Base-by-base conservation (phyloP, 345 rosid genomes). In the Pugionium cornutum region DNA sequence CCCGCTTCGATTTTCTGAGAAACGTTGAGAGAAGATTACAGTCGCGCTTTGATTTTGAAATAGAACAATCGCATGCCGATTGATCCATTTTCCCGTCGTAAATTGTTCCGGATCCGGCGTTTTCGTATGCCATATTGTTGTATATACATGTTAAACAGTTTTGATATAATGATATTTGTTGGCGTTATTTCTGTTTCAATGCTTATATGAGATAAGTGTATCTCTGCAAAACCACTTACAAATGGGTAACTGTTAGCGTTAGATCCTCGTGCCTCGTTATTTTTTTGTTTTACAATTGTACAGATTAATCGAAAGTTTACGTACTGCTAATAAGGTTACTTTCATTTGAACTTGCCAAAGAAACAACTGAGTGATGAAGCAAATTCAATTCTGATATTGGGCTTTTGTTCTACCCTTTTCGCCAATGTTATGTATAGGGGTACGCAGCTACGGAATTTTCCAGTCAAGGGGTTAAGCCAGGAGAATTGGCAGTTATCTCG, bases 391-490 rank as follows among this genome's bases (percentile, higher is more conserved):
- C 6, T 7, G 0, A 37, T 37, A 25, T n/a, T 5, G 41, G 45
- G 31, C 18, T 60, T 18, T 18, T 18, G 18, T 18, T 18, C 18
- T 18, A 18, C 18, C 18, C 18, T 18, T 18, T 18, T 18, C 18
- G 18, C 18, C 18, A 18, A 0, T 18, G 18, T 18, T 18, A 18
- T 18, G 18, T 36, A 6, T 41, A 46, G 72, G 58, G 97, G 53
- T 87, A 87, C 77, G 97, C 97, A 6, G 97, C 95, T 35, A 77
- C 81, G 70, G 92, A 89, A 77, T 89, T 89, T 58, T 76, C 58
- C 4, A 83, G 76, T 60, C 88, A 75, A 44, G 95, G 92, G 7
- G 65, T 89, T 35, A 74, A 80, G 64, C 86, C 87, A 11, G 92
- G 89, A 2, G 89, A 87, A 69, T 69, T 89, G 30, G 92, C 95